These are phyloP conservation scores for Sugiyamaella chiloensis DNA, from an alignment of 805 yeast genomes.

Conservation along the genomic window DNA sequence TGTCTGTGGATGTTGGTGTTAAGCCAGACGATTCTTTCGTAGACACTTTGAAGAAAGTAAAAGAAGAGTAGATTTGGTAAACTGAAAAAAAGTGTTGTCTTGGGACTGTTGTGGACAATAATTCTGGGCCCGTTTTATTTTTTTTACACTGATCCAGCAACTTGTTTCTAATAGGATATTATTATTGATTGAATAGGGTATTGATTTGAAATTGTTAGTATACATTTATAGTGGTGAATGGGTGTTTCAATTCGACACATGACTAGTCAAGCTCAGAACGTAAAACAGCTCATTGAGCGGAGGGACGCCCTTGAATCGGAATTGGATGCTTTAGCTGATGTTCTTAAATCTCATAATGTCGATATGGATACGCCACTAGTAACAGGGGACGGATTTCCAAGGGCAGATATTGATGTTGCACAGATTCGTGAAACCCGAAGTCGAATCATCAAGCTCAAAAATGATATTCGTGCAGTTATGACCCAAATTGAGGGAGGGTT, in stretches of 20 bases:
- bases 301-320: conserved; percentile 40
- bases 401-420: conserved; percentile 78
- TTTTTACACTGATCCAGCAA: too few relatives aligned
- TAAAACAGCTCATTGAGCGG: conserved; percentile 17
- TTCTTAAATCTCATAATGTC: conserved; percentile 44
- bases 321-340: conserved; percentile 40
- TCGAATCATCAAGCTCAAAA: conserved; percentile 61
- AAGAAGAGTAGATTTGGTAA: too few relatives aligned
- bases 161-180: too few relatives aligned
- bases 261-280: conserved; percentile 6
- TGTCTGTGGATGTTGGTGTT: conserved; percentile 49
- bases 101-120: too few relatives aligned
- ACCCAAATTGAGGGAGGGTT: conserved; percentile 47
- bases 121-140: too few relatives aligned
- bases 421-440: conserved; percentile 59
- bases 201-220: too few relatives aligned
- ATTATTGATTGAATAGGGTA: too few relatives aligned
- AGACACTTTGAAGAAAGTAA: conserved; percentile 27
- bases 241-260: not conserved
- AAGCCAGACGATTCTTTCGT: conserved; percentile 39
- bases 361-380: conserved; percentile 66
- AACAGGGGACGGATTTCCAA: conserved; percentile 77
- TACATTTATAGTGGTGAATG: too few relatives aligned
- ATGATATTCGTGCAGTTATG: conserved; percentile 59
- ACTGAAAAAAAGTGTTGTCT: too few relatives aligned